Percentiles rank a stretch among this genome's conserved stretches.
Evolutionary conservation across 2,329 filamentous ascomycete genomes (phyloP).

Genomic region (Fusarium begoniae): DNA sequence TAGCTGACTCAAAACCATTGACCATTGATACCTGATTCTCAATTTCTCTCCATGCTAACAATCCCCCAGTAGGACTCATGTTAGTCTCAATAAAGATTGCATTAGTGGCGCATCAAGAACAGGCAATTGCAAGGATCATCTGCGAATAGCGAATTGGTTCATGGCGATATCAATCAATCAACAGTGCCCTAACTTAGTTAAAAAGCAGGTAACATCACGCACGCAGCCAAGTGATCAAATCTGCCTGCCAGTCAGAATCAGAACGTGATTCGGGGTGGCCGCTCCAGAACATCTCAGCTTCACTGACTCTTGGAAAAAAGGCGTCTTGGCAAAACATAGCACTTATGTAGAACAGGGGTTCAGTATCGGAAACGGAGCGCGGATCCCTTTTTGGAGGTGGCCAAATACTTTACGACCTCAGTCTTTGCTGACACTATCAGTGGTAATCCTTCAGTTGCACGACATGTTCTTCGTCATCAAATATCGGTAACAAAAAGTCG

Average conservation of each 20-base stretch:
- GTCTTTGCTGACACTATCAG: not conserved
- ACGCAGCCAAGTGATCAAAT: constrained; percentile 29
- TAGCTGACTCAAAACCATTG: not conserved
- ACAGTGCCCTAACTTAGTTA: not conserved
- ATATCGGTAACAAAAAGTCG: not conserved
- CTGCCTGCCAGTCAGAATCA: constrained; percentile 1
- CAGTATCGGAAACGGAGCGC: not conserved
- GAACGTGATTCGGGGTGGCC: constrained; percentile 31
- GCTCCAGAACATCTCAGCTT: constrained; percentile 3
- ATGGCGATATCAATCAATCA: constrained; percentile 19
- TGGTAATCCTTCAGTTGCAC: not conserved
- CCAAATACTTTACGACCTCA: constrained; percentile 5
- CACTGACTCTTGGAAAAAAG: not conserved
- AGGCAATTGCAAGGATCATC: constrained; percentile 1
- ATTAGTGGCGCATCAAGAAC: constrained; percentile 11
- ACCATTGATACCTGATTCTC: constrained; percentile 1
- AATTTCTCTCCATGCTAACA: not conserved
- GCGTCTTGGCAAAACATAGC: constrained; percentile 6
- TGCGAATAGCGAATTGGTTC: constrained; percentile 3
- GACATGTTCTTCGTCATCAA: not conserved
- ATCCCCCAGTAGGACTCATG: not conserved
- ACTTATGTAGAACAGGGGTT: constrained; percentile 7
- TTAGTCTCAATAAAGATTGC: not conserved
- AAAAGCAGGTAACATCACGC: constrained; percentile 17
- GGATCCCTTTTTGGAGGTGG: constrained; percentile 2